These are phyloP conservation scores for Nannochloropsis salina DNA, from an alignment of 108 stramenopile species.

Conservation along the genomic window DNA sequence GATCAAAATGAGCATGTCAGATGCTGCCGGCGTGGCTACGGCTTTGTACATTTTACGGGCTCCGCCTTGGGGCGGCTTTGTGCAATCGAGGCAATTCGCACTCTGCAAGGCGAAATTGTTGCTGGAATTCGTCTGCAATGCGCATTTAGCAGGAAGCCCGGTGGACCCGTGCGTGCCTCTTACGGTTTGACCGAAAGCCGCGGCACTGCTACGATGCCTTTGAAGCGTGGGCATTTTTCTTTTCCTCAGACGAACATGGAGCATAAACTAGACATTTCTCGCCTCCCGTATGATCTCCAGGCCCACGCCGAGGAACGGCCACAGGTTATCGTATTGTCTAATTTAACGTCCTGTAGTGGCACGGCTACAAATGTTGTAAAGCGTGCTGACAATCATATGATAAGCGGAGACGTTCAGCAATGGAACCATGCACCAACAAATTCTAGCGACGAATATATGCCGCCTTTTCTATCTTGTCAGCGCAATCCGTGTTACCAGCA, in stretches of 20 bases:
- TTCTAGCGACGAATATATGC: no score
- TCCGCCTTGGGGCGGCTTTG: neutral
- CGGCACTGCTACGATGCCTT: neutral
- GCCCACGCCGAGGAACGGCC: neutral
- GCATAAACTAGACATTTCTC: neutral
- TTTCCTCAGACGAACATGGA: neutral
- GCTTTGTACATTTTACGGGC: constrained; percentile 11
- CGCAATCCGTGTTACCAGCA: no score
- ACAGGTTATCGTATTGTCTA: no score
- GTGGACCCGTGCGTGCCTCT: neutral
- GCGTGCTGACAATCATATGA: no score
- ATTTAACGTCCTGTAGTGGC: no score
- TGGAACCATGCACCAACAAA: no score
- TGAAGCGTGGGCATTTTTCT: neutral
- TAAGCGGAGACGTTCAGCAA: no score
- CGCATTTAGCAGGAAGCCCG: constrained; percentile 19
- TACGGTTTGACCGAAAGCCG: neutral
- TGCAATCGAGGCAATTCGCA: constrained; percentile 8
- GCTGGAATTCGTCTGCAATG: neutral
- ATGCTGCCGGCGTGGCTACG: neutral
- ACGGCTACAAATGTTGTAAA: no score
- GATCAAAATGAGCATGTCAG: neutral
- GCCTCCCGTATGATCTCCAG: neutral
- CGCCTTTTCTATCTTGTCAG: no score
- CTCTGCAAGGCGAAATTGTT: neutral